Conservation (phyloP, 2,329 filamentous ascomycete genomes). For the Epichloe sp. region DNA sequence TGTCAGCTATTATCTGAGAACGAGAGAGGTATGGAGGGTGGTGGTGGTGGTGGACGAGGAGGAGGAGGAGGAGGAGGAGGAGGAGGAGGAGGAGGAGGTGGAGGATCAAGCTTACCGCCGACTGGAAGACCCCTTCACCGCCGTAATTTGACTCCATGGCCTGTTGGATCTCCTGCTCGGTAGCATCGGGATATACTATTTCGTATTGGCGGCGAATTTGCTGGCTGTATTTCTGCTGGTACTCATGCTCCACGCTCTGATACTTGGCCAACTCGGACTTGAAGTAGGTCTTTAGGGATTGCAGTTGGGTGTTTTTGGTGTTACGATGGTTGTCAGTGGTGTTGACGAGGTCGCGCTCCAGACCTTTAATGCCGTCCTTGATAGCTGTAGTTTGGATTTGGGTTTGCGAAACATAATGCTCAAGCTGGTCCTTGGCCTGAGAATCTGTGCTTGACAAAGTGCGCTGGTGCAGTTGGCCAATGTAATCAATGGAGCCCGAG, state of each 20-base stretch:
- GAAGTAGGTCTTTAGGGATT: conserved; percentile 58
- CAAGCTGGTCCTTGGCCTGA: conserved; percentile 42
- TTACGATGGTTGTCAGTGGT: conserved; percentile 45
- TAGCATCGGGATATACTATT: conserved; percentile 72
- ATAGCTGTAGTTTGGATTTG: conserved; percentile 62
- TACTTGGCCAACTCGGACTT: conserved; percentile 59
- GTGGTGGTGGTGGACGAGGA: conserved; percentile 1
- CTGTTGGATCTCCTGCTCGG: conserved; percentile 56
- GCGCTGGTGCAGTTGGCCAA: conserved; percentile 58
- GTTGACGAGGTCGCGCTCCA: conserved; percentile 57
- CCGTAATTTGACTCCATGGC: conserved; percentile 61
- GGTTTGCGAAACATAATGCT: conserved; percentile 55
- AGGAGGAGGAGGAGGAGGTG: too few species aligned
- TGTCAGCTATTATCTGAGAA: not conserved
- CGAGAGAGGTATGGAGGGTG: too few species aligned
- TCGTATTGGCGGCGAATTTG: conserved; percentile 70
- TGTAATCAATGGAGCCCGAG: conserved; percentile 52
- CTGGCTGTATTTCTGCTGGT: conserved; percentile 58
- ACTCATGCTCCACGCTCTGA: conserved; percentile 56
- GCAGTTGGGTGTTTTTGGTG: conserved; percentile 57
- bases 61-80: too few species aligned
- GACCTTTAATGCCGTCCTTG: conserved; percentile 64
- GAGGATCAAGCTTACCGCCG: conserved; percentile 44
- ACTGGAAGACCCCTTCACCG: conserved; percentile 70
- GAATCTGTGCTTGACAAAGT: conserved; percentile 53